phyloP scores from a whole-genome alignment of 805 yeast species.

The Nakazawaea ambrosiae region DNA sequence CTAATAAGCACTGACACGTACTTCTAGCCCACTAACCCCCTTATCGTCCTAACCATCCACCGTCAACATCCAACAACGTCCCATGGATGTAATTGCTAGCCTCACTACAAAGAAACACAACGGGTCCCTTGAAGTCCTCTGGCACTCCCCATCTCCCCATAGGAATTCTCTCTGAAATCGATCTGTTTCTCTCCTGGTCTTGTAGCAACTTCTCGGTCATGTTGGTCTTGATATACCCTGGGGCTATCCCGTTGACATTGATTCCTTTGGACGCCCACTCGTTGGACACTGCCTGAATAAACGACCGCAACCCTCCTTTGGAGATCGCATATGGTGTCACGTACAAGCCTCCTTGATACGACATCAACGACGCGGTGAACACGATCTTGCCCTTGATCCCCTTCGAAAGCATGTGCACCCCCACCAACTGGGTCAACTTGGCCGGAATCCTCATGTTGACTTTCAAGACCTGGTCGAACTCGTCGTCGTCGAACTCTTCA shows the following conservation, averaged over 20 bases:
- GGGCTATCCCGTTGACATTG: slow-evolving; percentile 41
- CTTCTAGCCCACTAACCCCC: no score
- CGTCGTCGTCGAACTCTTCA: slow-evolving; percentile 28
- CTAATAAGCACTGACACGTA: no score
- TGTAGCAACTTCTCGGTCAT: slow-evolving; percentile 28
- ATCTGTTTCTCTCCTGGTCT: slow-evolving; percentile 20
- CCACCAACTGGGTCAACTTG: slow-evolving; percentile 29
- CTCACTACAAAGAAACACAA: slow-evolving; percentile 37
- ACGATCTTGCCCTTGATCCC: slow-evolving; percentile 31
- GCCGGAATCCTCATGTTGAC: slow-evolving; percentile 33
- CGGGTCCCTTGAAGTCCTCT: slow-evolving; percentile 39
- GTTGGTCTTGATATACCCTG: slow-evolving; percentile 42
- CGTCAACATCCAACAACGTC: slow-evolving; percentile 45
- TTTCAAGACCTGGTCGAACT: slow-evolving; percentile 31
- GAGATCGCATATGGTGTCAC: slow-evolving; percentile 34
- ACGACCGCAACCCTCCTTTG: slow-evolving; percentile 31
- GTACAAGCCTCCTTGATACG: slow-evolving; percentile 33
- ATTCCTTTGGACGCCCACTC: slow-evolving; percentile 40
- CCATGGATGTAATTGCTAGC: slow-evolving; percentile 49
- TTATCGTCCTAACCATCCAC: slow-evolving; percentile 45
- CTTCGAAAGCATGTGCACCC: slow-evolving; percentile 27
- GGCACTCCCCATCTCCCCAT: slow-evolving; percentile 41
- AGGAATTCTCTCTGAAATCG: slow-evolving; percentile 33
- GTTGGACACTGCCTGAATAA: slow-evolving; percentile 31
- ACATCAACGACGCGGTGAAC: slow-evolving; percentile 33